A percentile compares a stretch with the other conserved stretches of the same genome.
phyloP scores from a whole-genome alignment of 768 basidiomycete genomes.

The Thelephora ganbajun region DNA sequence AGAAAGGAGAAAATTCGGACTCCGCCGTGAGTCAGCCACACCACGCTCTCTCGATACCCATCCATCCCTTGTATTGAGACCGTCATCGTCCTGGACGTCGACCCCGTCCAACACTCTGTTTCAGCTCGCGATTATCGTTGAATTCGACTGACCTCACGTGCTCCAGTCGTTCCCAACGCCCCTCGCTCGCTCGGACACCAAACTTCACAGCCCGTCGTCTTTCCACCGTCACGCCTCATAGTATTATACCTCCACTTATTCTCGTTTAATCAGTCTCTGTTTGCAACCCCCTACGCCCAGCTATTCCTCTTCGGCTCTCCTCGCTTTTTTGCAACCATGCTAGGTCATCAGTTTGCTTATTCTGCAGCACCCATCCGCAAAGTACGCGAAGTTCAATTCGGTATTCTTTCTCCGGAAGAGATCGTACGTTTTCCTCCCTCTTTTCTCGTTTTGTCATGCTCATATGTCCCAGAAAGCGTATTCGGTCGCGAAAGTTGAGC shows the following conservation, averaged over 20 bases:
- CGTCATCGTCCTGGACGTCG: too few relatives aligned
- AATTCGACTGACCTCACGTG: too few relatives aligned
- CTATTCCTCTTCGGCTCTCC: slow-evolving; percentile 2
- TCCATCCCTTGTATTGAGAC: too few relatives aligned
- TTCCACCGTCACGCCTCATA: neutral
- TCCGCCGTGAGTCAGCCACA: too few relatives aligned
- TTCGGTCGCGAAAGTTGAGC: slow-evolving; percentile 96
- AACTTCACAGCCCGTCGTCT: neutral
- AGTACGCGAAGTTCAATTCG: slow-evolving; percentile 97
- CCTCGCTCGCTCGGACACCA: neutral
- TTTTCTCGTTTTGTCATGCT: slow-evolving; percentile 1
- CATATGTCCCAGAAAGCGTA: slow-evolving; percentile 72
- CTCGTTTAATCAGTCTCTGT: slow-evolving; percentile 2
- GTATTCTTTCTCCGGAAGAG: slow-evolving; percentile 97
- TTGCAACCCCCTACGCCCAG: neutral
- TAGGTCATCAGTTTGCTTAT: slow-evolving; percentile 82
- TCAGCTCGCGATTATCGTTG: too few relatives aligned
- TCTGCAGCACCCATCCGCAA: slow-evolving; percentile 91
- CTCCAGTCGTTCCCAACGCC: neutral
- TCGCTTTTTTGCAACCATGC: slow-evolving; percentile 32
- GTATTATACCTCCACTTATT: slow-evolving; percentile 8
- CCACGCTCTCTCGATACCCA: too few relatives aligned
- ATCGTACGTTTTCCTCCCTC: slow-evolving; percentile 47
- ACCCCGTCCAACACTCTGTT: too few relatives aligned
- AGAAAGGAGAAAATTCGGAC: too few relatives aligned